Evolutionary conservation across 1,284 basidiomycete species (phyloP), one percentile per base, ranked within the genome.

Genomic region (Melampsora americana): DNA sequence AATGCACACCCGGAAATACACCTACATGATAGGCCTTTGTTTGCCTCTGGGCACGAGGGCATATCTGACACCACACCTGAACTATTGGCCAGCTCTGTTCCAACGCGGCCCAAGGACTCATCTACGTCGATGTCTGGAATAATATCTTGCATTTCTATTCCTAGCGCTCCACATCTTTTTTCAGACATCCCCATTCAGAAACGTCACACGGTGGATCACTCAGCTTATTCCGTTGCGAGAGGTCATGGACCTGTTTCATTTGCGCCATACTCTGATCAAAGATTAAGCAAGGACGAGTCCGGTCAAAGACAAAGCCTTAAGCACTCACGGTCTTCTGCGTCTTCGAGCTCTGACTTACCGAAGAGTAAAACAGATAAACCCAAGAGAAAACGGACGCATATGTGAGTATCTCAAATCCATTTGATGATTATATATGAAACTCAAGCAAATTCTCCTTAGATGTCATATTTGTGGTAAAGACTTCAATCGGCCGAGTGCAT

Each of bases 401-500:
- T 66, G 71, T 73, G 30, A 23, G 71, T 44, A 3, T 42, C 18
- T 5, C 44, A 9, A 26, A 26, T 23, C 16, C 28, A 28, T 14
- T n/a, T 28, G n/a, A 56, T 23, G n/a, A 14, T 7, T 56, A 1
- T 28, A n/a, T 56, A 1, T 6, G 18, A n/a, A 1, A 23, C n/a
- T 28, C 23, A 20, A 20, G 1, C 20, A 26, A 20, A 30, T 7
- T 28, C 6, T 32, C 32, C 7, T 30, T 65, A 73, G 71, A 23
- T 73, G 71, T 32, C 18, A 35, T 28, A 53, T 66, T 20, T 73
- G 71, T 35, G 71, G 71, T 2, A 73, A 73, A 64, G 71, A 73
- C 32, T 73, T 73, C 48, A 73, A 73, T 42, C 62, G 71, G 5
- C 71, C 71, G n/a, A 73, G 71, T 28, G 71, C 71, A 20, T 59